phyloP scores from a whole-genome alignment of 345 rosid species.

The Corchorus capsularis region DNA sequence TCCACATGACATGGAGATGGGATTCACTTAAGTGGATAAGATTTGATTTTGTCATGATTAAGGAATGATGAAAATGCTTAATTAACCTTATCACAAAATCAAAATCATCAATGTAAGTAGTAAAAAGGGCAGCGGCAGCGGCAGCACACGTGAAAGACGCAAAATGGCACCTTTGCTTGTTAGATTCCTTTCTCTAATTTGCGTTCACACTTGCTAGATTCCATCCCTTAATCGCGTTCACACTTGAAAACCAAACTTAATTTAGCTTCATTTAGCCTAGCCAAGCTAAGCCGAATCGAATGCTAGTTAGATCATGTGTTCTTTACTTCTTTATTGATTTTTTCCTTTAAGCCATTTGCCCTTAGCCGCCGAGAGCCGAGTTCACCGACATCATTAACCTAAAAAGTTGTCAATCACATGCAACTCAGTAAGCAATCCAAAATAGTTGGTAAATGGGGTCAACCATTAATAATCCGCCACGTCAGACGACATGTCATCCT shows the following conservation, averaged over 20 bases:
- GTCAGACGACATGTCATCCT: slow-evolving; percentile 31
- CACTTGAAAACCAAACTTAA: not conserved
- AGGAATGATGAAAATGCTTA: not conserved
- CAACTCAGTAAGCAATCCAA: slow-evolving; percentile 2
- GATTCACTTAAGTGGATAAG: not conserved
- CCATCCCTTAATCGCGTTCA: slow-evolving; percentile 12
- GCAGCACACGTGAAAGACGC: not conserved
- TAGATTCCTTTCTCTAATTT: not conserved
- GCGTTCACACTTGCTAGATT: slow-evolving; percentile 20
- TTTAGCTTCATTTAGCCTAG: not conserved
- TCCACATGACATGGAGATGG: not conserved
- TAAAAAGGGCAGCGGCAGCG: not conserved
- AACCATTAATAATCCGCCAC: slow-evolving; percentile 38
- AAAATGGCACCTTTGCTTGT: slow-evolving; percentile 11
- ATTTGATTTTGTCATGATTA: slow-evolving; percentile 5
- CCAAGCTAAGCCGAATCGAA: too few species aligned
- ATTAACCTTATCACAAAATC: not conserved
- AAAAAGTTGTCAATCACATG: not conserved
- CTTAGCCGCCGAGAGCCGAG: not conserved
- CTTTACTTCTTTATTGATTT: too few species aligned
- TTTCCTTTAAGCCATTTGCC: too few species aligned
- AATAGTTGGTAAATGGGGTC: slow-evolving; percentile 28
- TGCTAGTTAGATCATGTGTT: too few species aligned
- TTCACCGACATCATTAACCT: not conserved
- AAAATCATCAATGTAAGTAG: not conserved